Base-by-base conservation (phyloP, 1,139 yeast species). In the Sugiyamaella xylanicola region DNA sequence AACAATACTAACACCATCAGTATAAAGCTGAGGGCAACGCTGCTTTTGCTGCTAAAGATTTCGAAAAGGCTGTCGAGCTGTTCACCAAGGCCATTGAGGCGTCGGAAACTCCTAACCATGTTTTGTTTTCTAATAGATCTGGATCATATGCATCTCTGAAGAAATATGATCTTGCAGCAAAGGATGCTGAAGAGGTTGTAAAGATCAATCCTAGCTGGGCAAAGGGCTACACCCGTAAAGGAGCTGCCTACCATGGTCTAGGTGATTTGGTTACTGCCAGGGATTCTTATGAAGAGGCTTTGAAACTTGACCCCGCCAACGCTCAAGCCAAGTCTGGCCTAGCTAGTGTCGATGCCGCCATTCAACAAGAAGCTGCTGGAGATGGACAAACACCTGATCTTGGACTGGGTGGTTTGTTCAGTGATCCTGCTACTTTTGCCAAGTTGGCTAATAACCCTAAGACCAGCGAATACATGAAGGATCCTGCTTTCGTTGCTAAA, bases 191-290 rank as follows among this genome's bases (percentile, higher is more conserved):
- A 60, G 82, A 86, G 68, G 87, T 96, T 74, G 84, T 87, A 53
- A 80, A 81, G 66, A 83, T 90, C 74, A 90, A 88, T 62, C 84
- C 89, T 20, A 62, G 83, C 2, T 93, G 98, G 97, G 91, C 97
- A 19, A 93, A 93, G 74, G 99, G 98, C 49, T 88, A 87, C 77
- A 87, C 85, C 68, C 86, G 99, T 74, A 87, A 88, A 51, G 99
- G 91, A 56, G 93, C 97, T 62, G 99, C 99, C 35, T 84, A 86
- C 56, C 87, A 79, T 66, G 99, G 99, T 15, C 77, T 87, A 61
- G 92, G 92, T 19, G 82, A 88, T 60, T 79, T 84, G 58, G 90
- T 71, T 25, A 68, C 69, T 37, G 79, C 79, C 21, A 82, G 83
- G 64, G 74, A 74, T 48, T 79, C 87, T 37, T 95, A 91, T 72